Percentiles rank a stretch among this genome's conserved stretches.
Conservation (phyloP, 2,329 filamentous ascomycete genomes). For the Aspergillus floridensis region DNA sequence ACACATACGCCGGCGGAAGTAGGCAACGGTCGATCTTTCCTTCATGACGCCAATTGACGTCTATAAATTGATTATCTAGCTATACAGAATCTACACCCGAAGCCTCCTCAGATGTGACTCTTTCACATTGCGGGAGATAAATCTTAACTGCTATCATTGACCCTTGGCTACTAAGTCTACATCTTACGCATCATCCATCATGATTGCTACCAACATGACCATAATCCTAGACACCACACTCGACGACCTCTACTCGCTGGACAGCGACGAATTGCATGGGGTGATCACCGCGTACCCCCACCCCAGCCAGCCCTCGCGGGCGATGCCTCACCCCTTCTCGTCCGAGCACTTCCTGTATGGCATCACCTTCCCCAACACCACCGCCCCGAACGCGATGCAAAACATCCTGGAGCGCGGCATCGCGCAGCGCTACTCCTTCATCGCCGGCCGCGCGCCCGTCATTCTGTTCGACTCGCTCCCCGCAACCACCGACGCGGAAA, state of each 20-base stretch:
- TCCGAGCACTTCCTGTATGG: neutral
- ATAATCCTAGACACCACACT: constrained; percentile 6
- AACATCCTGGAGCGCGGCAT: neutral
- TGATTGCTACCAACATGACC: neutral
- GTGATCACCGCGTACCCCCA: constrained; percentile 1
- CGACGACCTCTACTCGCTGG: constrained; percentile 1
- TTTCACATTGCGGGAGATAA: neutral
- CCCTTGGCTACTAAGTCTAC: neutral
- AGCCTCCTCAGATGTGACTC: no score
- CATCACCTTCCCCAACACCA: neutral
- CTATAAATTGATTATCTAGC: neutral
- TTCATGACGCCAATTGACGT: constrained; percentile 1
- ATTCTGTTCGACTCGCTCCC: neutral
- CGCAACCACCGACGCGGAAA: neutral
- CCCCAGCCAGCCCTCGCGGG: neutral
- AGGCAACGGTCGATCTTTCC: neutral
- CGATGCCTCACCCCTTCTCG: neutral
- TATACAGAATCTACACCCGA: neutral
- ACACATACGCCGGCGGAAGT: neutral
- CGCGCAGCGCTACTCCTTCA: neutral
- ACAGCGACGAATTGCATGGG: neutral
- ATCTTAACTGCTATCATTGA: neutral
- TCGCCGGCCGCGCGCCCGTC: neutral
- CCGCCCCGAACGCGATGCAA: neutral
- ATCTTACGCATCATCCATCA: neutral